Evolutionary conservation across 768 basidiomycete genomes (phyloP), one percentile per base, ranked within the genome.

Genomic region (Pulveroboletus sp.): DNA sequence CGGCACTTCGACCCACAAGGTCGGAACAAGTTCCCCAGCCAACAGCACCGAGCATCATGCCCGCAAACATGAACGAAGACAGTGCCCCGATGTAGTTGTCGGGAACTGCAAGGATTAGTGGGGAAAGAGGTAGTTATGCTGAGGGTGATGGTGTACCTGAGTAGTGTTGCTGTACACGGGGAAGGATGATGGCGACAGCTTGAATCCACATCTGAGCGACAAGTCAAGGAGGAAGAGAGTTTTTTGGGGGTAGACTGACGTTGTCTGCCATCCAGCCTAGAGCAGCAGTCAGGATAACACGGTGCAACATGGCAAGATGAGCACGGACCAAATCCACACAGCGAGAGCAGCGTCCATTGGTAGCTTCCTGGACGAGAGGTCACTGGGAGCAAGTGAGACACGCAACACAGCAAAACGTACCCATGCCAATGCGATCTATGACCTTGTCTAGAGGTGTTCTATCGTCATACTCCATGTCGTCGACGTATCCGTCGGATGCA

Each of bases 41-140:
- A 9, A 94, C 70, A 1, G 90, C 88, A 2, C 94, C 91, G 43
- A 97, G 63, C 93, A 97, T 97, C 95, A 98, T 98, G n/a, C 95
- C 91, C 11, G 79, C 83, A 62, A 94, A 94, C 80, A 91, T 93
- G 4, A 87, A 84, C 4, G 92, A 90, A 0, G 93, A 94, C 13
- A 97, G 70, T 1, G 77, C 65, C 20, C 94, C 95, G 41, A 94
- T 89, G 55, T 81, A 81, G 40, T 74, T 76, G 63, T 93, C 86
- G 25, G 82, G 79, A 7, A 90, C 87, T 85, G 62, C 40, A 57
- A 47, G 39, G 43, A 43, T 52, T 36, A 57, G 58, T 57, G 46
- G 55, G 56, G 46, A 53, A 44, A 27, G 49, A 49, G 49, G 12
- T 32, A 19, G 45, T 21, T 21, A 47, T 20, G 47, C 29, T 43